Base-by-base conservation (phyloP, 306 rosid genomes). In the Rosa persica region DNA sequence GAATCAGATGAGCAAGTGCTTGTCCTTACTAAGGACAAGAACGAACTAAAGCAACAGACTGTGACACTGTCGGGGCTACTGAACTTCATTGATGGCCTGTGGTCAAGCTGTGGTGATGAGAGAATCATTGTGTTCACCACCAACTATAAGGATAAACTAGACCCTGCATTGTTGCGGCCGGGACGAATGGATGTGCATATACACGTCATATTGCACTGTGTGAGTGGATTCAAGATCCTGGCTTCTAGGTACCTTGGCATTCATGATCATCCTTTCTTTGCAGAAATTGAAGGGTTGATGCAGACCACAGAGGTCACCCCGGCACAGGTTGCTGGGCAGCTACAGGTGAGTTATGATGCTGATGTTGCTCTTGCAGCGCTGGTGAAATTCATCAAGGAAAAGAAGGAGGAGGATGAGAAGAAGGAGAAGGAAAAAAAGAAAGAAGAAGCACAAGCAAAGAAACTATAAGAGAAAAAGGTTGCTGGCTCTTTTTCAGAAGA, bases 171-270 rank as follows among this genome's bases (percentile, higher is more conserved):
- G 85, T 8, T 89, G 75, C 83, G 91, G 0, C 87, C 90, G 0
- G 89, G 97, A 27, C 87, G 93, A 4, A 87, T 89, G 94, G 91
- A 90, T 68, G 61, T 77, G 83, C 94, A 90, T 75, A 86, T 90
- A 42, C 52, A 86, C 87, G 83, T 86, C 91, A 4, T 88, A 54
- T 52, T 84, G 84, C 70, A 77, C 74, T 11, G 30, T 11, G 30
- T 43, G 2, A 72, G 69, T 39, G 90, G 84, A 39, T 88, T 86
- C 27, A 60, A 48, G 79, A n/a, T 66, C 10, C 43, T 88, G 34
- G 90, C 84, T 36, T 76, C 75, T 0, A 87, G 82, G 70, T 87
- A 87, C 79, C 84, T 88, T 12, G 89, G 68, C 7, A 44, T 76
- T 57, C 57, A 74, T 30, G 87, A 72, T 1, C 88, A 85, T 42